Percentiles rank a stretch among this genome's conserved stretches.
These are phyloP conservation scores for Populus alba DNA, from an alignment of 345 rosid species.

Conservation along the genomic window DNA sequence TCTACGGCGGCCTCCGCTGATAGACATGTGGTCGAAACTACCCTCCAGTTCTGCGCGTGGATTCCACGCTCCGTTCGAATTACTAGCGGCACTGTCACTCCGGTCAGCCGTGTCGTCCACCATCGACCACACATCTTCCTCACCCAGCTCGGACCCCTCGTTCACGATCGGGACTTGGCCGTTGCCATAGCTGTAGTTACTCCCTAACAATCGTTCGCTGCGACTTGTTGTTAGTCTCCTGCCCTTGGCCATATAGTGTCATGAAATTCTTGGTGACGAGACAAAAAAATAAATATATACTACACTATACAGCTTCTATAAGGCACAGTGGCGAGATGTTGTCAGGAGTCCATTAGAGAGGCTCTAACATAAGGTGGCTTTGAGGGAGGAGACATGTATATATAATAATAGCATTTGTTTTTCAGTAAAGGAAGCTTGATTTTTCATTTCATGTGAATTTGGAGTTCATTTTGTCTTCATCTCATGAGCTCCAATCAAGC, in stretches of 20 bases:
- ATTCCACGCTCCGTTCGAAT: conserved; percentile 39
- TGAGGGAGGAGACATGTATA: conserved; percentile 22
- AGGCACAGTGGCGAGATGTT: not conserved
- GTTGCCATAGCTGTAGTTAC: conserved; percentile 33
- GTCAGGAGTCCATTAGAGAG: conserved; percentile 26
- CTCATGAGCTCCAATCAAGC: conserved; percentile 3
- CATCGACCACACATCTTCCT: conserved; percentile 86
- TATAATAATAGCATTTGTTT: conserved; percentile 17
- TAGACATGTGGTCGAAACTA: conserved; percentile 8
- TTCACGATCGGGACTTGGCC: conserved; percentile 17
- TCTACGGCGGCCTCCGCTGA: conserved; percentile 14
- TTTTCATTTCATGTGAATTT: conserved; percentile 58
- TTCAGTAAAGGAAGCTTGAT: too few relatives aligned
- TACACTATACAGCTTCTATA: not conserved
- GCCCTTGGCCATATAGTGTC: conserved; percentile 56
- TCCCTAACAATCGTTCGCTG: conserved; percentile 66
- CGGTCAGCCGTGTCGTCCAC: conserved; percentile 39
- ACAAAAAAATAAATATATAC: not conserved
- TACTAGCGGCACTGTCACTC: conserved; percentile 3
- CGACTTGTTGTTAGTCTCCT: conserved; percentile 67
- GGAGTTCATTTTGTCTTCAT: conserved; percentile 44
- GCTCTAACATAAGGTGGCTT: conserved; percentile 21
- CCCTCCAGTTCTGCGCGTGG: conserved; percentile 30
- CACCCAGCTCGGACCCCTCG: conserved; percentile 54
- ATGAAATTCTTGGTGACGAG: not conserved